Percentiles rank a stretch among this genome's conserved stretches.
These are phyloP conservation scores for Blastocystis sp. DNA, from an alignment of 352 stramenopile genomes.

Conservation along the genomic window DNA sequence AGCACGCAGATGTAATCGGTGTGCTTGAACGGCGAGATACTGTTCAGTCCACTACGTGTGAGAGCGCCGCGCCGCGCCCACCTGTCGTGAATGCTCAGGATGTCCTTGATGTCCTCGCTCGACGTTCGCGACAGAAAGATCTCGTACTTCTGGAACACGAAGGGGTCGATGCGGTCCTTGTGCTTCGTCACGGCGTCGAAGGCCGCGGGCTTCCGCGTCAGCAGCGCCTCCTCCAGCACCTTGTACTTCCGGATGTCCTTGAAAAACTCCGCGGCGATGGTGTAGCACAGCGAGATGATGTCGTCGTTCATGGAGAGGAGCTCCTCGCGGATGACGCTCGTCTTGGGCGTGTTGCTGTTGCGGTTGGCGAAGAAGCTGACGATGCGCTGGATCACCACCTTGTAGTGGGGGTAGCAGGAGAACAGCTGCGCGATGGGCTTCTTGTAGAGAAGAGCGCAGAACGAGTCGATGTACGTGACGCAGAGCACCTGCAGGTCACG, in stretches of 20 bases:
- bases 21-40: not conserved
- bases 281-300: not conserved
- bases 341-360: not conserved
- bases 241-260: constrained; percentile 1
- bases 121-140: not conserved
- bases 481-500: not conserved
- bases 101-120: constrained; percentile 4
- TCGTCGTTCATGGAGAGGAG: constrained; percentile 31
- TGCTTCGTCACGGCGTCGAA: not conserved
- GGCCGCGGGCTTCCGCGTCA: not conserved
- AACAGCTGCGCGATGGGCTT: not conserved
- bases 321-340: not conserved
- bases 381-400: too few relatives aligned
- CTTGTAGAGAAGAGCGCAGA: constrained; percentile 4
- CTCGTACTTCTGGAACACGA: not conserved
- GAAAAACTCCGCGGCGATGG: not conserved
- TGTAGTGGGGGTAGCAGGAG: not conserved
- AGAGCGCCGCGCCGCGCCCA: not conserved
- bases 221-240: not conserved
- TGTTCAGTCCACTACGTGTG: not conserved
- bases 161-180: not conserved
- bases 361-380: not conserved
- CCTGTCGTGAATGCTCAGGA: not conserved
- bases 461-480: not conserved
- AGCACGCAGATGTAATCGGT: not conserved